These are phyloP conservation scores for Ceratocystis colombiana DNA, from an alignment of 2,329 filamentous ascomycete species.

Conservation along the genomic window DNA sequence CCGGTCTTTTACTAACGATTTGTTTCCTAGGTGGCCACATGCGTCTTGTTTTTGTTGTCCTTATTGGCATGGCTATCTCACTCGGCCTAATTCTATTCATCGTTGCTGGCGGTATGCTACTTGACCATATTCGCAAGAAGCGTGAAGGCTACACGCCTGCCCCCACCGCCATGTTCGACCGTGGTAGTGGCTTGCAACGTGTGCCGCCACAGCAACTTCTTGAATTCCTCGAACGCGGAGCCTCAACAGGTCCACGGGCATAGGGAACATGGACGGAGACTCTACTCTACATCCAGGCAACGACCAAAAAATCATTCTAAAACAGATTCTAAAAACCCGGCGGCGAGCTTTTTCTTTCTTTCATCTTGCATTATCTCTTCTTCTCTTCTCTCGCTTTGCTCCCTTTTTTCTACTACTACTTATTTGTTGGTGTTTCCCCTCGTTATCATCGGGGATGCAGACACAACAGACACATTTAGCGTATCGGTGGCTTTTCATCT, in stretches of 20 bases:
- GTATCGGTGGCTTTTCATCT: constrained; percentile 13
- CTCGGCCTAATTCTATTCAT: constrained; percentile 68
- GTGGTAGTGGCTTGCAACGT: constrained; percentile 47
- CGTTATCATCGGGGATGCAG: constrained; percentile 13
- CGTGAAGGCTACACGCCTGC: constrained; percentile 73
- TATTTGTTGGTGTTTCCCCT: constrained; percentile 13
- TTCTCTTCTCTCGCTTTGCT: constrained; percentile 6
- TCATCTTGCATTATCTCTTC: background rate
- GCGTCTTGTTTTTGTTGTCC: constrained; percentile 64
- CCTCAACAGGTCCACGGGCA: constrained; percentile 41
- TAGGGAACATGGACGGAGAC: background rate
- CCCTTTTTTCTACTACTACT: constrained; percentile 8
- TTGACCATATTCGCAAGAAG: constrained; percentile 66
- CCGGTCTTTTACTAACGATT: constrained; percentile 27
- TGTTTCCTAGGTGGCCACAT: constrained; percentile 43
- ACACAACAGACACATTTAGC: constrained; percentile 10
- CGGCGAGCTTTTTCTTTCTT: constrained; percentile 8
- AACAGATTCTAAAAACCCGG: constrained; percentile 6
- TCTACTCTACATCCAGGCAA: constrained; percentile 3
- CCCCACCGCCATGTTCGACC: constrained; percentile 54
- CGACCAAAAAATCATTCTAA: background rate
- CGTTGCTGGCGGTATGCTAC: constrained; percentile 61
- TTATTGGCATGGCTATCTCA: constrained; percentile 70
- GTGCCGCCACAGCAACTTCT: constrained; percentile 53
- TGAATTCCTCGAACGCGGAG: constrained; percentile 42